Evolutionary conservation across 1,284 basidiomycete genomes (phyloP), one percentile per base, ranked within the genome.

Genomic region (Xerocomus cyaneibrunnescens): DNA sequence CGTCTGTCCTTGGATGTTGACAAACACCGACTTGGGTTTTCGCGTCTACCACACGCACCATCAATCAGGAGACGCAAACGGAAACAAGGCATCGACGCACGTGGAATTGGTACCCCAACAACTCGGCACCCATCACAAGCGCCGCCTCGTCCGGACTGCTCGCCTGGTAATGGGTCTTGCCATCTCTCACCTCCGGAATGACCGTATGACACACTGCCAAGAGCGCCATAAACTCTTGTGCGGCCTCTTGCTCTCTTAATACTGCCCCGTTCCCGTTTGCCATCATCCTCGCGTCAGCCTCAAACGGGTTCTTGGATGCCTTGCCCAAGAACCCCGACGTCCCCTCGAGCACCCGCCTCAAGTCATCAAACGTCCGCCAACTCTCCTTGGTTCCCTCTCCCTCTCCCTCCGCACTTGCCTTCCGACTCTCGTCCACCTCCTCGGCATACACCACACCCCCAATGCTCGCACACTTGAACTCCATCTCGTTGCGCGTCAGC

Each of bases 71-170:
- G 31, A 23, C 27, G 16, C 36, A 49, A 27, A 77, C 85, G 53
- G 25, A 17, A 17, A 47, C 3, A 27, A 21, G 9, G 0, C 13
- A 2, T n/a, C n/a, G 7, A 67, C 61, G 46, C 62, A 96, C 94
- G 63, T 92, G 92, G 70, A 99, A 99, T 56, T 89, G 87, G 70
- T 94, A 98, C 1, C 94, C 94, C 52, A 99, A 74, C 37, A 91
- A 64, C 68, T 99, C 94, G 1, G 97, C 97, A 13, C 97, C 97
- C 2, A 90, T 83, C 0, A 99, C 97, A 30, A 99, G 76, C 1
- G 97, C 97, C 1, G 94, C 97, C 71, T 99, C 97, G 65, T 99
- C 97, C 0, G 97, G 97, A 75, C 94, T 97, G 57, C 92, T 96
- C 1, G 97, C 97, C 71, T 99, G 97, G 68, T 90, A 99, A 21